These are phyloP conservation scores for Xanthoconium separans DNA, from an alignment of 1,284 basidiomycete genomes.

Conservation along the genomic window DNA sequence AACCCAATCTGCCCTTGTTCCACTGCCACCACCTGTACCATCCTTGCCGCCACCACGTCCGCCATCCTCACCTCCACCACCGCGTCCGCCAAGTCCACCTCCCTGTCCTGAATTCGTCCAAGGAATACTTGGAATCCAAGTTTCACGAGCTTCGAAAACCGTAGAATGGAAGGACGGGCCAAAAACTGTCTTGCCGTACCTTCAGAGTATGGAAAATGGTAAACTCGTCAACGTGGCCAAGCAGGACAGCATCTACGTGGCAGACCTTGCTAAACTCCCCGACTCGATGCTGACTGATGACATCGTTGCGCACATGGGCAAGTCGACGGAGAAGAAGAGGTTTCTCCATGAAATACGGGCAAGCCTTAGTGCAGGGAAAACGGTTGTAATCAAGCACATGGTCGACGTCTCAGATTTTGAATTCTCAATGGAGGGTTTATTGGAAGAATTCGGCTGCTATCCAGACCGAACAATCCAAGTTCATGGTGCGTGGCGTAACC, in stretches of 20 bases:
- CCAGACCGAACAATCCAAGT: neutral
- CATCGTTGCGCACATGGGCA: neutral
- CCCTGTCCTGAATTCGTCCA: too few relatives aligned
- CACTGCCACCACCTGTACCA: too few relatives aligned
- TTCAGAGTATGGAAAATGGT: neutral
- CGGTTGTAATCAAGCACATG: neutral
- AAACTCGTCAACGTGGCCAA: neutral
- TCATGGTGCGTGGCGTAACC: too few relatives aligned
- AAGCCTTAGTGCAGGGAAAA: neutral
- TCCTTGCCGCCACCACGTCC: too few relatives aligned
- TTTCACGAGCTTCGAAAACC: too few relatives aligned
- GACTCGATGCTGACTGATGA: neutral
- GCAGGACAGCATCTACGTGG: neutral
- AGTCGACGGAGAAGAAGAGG: neutral
- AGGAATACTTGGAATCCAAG: too few relatives aligned
- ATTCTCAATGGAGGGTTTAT: neutral
- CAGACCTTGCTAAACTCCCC: neutral
- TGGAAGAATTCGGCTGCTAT: neutral
- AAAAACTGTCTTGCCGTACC: neutral
- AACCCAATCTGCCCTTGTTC: too few relatives aligned
- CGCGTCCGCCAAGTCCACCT: accelerated
- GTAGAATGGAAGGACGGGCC: too few relatives aligned
- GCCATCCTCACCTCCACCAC: too few relatives aligned
- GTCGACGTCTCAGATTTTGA: neutral
- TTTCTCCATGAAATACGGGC: neutral